Conservation (phyloP, 139 green algal genomes). For the Zygnema cylindricum region DNA sequence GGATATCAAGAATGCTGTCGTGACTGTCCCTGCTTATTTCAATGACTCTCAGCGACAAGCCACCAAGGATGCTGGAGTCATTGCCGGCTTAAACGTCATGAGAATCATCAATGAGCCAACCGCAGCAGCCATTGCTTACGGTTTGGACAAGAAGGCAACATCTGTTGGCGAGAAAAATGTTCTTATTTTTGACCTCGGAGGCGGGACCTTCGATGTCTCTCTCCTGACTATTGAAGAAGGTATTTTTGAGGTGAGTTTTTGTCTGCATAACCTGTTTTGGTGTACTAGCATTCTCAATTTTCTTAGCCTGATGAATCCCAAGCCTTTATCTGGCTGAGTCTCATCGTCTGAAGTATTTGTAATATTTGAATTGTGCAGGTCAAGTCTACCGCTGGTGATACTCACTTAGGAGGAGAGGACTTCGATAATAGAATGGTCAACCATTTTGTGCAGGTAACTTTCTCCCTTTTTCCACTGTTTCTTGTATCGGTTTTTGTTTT, state of each 20-base stretch:
- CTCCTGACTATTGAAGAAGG: constrained; percentile 98
- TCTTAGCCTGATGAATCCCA: too few species aligned
- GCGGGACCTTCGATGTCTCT: constrained; percentile 98
- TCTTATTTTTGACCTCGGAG: constrained; percentile 94
- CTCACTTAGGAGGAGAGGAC: constrained; percentile 96
- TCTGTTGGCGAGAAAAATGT: constrained; percentile 67
- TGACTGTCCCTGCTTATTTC: constrained; percentile 98
- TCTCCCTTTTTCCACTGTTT: not conserved
- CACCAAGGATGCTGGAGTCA: constrained; percentile 95
- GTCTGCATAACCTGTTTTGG: too few species aligned
- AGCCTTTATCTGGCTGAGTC: too few species aligned
- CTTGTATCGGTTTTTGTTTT: too few species aligned
- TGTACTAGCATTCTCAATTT: too few species aligned
- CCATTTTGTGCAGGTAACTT: constrained; percentile 80
- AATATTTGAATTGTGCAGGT: too few species aligned
- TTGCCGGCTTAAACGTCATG: constrained; percentile 93
- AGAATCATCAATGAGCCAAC: constrained; percentile 98
- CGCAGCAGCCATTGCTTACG: constrained; percentile 92
- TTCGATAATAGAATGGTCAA: constrained; percentile 95
- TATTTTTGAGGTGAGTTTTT: constrained; percentile 98
- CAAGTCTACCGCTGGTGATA: constrained; percentile 96
- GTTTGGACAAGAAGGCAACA: constrained; percentile 77
- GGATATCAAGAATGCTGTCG: constrained; percentile 90
- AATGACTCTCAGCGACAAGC: constrained; percentile 97
- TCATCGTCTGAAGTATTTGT: too few species aligned